Evolutionary conservation across 2,329 filamentous ascomycete species (phyloP).

Genomic region (Phoma sp.): DNA sequence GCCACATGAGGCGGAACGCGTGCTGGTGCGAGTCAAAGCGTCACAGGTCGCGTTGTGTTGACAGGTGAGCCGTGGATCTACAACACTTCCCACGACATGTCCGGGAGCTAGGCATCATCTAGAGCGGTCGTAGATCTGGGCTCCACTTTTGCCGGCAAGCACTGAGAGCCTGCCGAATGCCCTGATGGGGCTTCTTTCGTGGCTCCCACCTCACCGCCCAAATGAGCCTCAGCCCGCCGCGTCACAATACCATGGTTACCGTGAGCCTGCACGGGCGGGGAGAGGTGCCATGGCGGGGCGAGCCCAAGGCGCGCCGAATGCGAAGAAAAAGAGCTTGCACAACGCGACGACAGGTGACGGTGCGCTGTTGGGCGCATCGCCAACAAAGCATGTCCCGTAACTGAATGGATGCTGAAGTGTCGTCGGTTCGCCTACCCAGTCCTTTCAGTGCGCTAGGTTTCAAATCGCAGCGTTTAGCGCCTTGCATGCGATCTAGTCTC

Average conservation of each 20-base stretch:
- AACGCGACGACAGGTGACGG: conserved; percentile 42
- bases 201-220: conserved; percentile 8
- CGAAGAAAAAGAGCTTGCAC: conserved; percentile 28
- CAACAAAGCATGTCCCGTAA: conserved; percentile 21
- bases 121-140: conserved; percentile 22
- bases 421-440: conserved; percentile 3
- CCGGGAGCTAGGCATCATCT: conserved; percentile 31
- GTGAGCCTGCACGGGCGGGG: conserved; percentile 9
- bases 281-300: conserved; percentile 18
- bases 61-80: conserved; percentile 29
- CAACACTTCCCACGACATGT: conserved; percentile 26
- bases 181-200: conserved; percentile 21
- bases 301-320: conserved; percentile 21
- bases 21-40: conserved; percentile 18
- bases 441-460: conserved; percentile 9
- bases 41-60: conserved; percentile 14
- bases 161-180: conserved; percentile 31
- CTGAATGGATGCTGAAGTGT: conserved; percentile 28
- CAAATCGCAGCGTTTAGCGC: conserved; percentile 10
- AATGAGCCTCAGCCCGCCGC: conserved; percentile 25
- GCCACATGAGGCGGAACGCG: conserved; percentile 19
- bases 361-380: conserved; percentile 38
- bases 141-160: conserved; percentile 21
- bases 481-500: conserved; percentile 1
- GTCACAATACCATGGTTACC: conserved; percentile 19